A percentile compares a stretch with the other conserved stretches of the same genome.
Evolutionary conservation across 169 alveolate species (phyloP).

Genomic region (Condylostoma magnum): DNA sequence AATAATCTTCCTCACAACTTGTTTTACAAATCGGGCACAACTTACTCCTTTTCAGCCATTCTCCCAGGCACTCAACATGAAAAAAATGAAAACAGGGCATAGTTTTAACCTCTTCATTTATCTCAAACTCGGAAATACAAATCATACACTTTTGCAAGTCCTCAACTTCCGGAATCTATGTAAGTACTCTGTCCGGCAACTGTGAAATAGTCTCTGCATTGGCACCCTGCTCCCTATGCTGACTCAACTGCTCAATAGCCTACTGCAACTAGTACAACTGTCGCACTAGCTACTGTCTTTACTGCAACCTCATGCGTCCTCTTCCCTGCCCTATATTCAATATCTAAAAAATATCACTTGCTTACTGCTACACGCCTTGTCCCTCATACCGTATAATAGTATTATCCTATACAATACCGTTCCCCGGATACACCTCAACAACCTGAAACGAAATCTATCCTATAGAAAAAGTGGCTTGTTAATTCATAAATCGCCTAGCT

Average conservation of each 20-base stretch:
- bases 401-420: not conserved
- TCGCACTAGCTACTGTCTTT: not conserved
- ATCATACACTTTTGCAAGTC: constrained; percentile 19
- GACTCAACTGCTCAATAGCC: constrained; percentile 5
- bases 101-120: constrained; percentile 4
- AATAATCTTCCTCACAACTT: too few species aligned
- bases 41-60: constrained; percentile 22
- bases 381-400: constrained; percentile 5
- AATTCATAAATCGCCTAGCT: not conserved
- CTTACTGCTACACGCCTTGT: too few species aligned
- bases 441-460: constrained; percentile 1
- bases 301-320: too few species aligned
- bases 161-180: not conserved
- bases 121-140: not conserved
- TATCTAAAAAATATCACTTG: too few species aligned
- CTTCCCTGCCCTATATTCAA: too few species aligned
- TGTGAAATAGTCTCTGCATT: not conserved
- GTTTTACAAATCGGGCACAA: constrained; percentile 31
- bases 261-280: not conserved
- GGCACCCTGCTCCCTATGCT: not conserved
- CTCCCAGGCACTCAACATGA: constrained; percentile 16
- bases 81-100: constrained; percentile 25
- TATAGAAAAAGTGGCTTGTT: not conserved
- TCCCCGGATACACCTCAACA: not conserved
- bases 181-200: not conserved